Conservation (phyloP, 352 stramenopile genomes). For the Pythium guiyangense region DNA sequence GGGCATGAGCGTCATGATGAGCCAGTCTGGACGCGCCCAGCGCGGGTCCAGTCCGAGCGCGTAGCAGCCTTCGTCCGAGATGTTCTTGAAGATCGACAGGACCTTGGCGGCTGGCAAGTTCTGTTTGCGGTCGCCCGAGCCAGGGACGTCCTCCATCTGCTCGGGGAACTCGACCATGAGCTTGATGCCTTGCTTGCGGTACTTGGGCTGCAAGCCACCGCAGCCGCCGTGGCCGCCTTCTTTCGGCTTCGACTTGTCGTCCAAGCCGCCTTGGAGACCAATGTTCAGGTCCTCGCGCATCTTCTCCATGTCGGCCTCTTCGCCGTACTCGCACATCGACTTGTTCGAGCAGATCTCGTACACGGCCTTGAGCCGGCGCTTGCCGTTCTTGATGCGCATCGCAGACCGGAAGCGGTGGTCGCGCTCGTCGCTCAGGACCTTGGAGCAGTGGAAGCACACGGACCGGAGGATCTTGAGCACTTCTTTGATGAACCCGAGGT, state of each 20-base stretch:
- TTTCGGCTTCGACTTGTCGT: slow-evolving; percentile 81
- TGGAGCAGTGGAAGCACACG: slow-evolving; percentile 97
- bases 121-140: slow-evolving; percentile 96
- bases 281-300: slow-evolving; percentile 87
- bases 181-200: slow-evolving; percentile 93
- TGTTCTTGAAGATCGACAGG: slow-evolving; percentile 96
- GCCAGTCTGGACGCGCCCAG: slow-evolving; percentile 96
- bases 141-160: slow-evolving; percentile 92
- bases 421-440: slow-evolving; percentile 91
- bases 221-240: slow-evolving; percentile 80
- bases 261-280: slow-evolving; percentile 72
- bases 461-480: slow-evolving; percentile 92
- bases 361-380: slow-evolving; percentile 91
- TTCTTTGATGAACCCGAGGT: slow-evolving; percentile 97
- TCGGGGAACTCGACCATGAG: slow-evolving; percentile 95
- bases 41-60: slow-evolving; percentile 94
- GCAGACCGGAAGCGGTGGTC: slow-evolving; percentile 74
- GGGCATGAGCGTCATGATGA: slow-evolving; percentile 98
- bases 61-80: slow-evolving; percentile 96
- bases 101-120: slow-evolving; percentile 92
- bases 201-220: slow-evolving; percentile 91
- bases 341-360: slow-evolving; percentile 93
- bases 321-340: slow-evolving; percentile 83
- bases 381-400: slow-evolving; percentile 88
- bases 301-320: slow-evolving; percentile 86